A percentile compares a stretch with the other conserved stretches of the same genome.
phyloP scores from a whole-genome alignment of 2,329 filamentous ascomycete genomes.

The Elsinoe australis region DNA sequence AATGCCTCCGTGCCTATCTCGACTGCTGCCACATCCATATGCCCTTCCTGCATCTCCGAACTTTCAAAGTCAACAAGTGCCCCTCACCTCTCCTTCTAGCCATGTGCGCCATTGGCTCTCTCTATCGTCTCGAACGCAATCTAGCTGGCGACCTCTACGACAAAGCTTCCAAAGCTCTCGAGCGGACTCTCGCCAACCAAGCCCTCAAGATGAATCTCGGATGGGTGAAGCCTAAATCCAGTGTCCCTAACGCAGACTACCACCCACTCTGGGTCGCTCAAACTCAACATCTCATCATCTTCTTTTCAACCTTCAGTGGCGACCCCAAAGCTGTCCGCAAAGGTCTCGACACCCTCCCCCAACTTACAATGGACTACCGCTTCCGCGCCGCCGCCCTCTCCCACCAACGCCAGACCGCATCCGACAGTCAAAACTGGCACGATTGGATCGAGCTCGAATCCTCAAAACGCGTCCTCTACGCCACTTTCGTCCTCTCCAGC shows the following conservation, averaged over 20 bases:
- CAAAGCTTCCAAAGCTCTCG: constrained; percentile 19
- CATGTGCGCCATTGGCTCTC: constrained; percentile 33
- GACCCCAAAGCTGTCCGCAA: constrained; percentile 14
- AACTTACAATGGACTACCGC: constrained; percentile 2
- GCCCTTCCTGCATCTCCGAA: constrained; percentile 31
- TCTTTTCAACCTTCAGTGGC: constrained; percentile 17
- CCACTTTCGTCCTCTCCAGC: constrained; percentile 30
- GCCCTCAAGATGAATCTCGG: constrained; percentile 12
- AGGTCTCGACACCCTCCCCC: constrained; percentile 8
- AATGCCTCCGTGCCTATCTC: constrained; percentile 23
- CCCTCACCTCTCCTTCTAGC: constrained; percentile 30
- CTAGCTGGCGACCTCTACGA: constrained; percentile 25
- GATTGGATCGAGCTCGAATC: constrained; percentile 14
- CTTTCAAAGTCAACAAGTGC: constrained; percentile 25
- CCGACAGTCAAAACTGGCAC: constrained; percentile 8
- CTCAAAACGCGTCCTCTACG: constrained; percentile 22
- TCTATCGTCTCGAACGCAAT: constrained; percentile 30
- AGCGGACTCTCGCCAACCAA: constrained; percentile 10
- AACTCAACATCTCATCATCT: constrained; percentile 24
- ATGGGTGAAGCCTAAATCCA: constrained; percentile 16
- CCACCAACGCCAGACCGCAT: constrained; percentile 13
- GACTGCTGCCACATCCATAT: constrained; percentile 31
- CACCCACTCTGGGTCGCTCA: constrained; percentile 26
- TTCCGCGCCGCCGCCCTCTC: constrained; percentile 7
- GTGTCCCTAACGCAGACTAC: constrained; percentile 17